Evolutionary conservation across 306 rosid species (phyloP).

Genomic region (Lathyrus oleraceus): DNA sequence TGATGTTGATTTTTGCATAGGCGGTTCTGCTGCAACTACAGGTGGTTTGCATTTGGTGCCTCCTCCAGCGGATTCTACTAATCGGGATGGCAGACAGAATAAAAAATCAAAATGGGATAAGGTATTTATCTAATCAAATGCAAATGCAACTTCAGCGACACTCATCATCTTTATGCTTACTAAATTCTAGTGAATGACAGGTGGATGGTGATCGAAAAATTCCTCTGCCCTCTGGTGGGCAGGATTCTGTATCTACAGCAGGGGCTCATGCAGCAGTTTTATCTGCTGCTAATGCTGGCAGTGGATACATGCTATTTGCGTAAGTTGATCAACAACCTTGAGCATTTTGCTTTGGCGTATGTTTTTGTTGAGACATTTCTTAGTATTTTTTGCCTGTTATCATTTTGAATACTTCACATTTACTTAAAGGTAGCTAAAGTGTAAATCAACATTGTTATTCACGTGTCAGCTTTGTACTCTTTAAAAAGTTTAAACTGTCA

Average conservation of each 20-base stretch:
- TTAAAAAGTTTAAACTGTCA: not conserved
- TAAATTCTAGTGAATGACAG: constrained; percentile 44
- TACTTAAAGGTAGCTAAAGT: constrained; percentile 11
- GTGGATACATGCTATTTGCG: constrained; percentile 90
- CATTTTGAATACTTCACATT: constrained; percentile 12
- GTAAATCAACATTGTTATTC: not conserved
- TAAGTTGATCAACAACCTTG: constrained; percentile 42
- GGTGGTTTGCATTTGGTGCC: constrained; percentile 55
- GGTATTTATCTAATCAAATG: constrained; percentile 41
- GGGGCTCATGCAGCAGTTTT: constrained; percentile 70
- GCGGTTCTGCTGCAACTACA: constrained; percentile 43
- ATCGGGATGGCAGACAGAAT: constrained; percentile 67
- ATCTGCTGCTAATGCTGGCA: constrained; percentile 74
- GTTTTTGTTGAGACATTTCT: constrained; percentile 1
- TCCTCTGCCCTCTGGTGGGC: constrained; percentile 62
- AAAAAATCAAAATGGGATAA: constrained; percentile 67
- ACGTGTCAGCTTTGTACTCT: not conserved
- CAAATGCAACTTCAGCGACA: constrained; percentile 19
- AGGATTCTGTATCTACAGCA: constrained; percentile 58
- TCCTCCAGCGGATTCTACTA: constrained; percentile 48
- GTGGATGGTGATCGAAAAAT: constrained; percentile 75
- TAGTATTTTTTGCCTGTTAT: not conserved
- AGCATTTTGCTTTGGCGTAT: constrained; percentile 17
- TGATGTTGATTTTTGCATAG: constrained; percentile 40
- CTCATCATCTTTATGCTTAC: constrained; percentile 23